Evolutionary conservation across 495 filamentous ascomycete species (phyloP).

Genomic region (Usnea hakonensis): DNA sequence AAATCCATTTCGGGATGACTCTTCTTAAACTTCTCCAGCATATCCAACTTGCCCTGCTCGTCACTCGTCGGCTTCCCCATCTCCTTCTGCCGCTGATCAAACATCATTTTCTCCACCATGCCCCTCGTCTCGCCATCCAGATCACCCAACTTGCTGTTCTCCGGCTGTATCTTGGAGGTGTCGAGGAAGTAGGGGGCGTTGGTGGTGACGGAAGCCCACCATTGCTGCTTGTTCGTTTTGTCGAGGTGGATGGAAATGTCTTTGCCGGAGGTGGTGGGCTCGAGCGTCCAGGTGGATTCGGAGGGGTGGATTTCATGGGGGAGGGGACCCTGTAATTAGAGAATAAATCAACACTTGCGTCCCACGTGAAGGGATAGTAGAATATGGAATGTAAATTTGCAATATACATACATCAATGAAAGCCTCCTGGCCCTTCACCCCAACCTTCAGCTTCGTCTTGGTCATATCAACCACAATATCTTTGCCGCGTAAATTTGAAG

Average conservation of each 20-base stretch:
- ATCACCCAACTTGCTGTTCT: constrained; percentile 82
- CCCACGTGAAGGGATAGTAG: not conserved
- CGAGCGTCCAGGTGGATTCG: constrained; percentile 92
- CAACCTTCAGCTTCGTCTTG: constrained; percentile 69
- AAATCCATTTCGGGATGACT: constrained; percentile 87
- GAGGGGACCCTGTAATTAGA: constrained; percentile 61
- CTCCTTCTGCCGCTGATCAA: constrained; percentile 95
- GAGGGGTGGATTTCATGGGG: constrained; percentile 72
- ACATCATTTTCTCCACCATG: constrained; percentile 99
- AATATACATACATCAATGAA: constrained; percentile 63
- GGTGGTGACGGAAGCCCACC: constrained; percentile 91
- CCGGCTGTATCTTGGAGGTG: constrained; percentile 86
- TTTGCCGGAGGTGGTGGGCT: constrained; percentile 60
- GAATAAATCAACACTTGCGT: too few relatives aligned
- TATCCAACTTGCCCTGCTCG: constrained; percentile 85
- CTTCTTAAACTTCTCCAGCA: constrained; percentile 84
- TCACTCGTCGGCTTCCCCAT: constrained; percentile 78
- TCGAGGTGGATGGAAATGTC: constrained; percentile 85
- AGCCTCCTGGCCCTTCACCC: constrained; percentile 79
- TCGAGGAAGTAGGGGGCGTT: constrained; percentile 76
- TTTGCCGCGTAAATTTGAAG: constrained; percentile 71
- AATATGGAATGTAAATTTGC: not conserved
- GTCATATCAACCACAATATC: constrained; percentile 80
- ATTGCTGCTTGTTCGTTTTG: constrained; percentile 95
- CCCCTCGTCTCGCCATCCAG: constrained; percentile 88